Percentiles rank a stretch among this genome's conserved stretches.
Evolutionary conservation across 352 stramenopile genomes (phyloP).

Genomic region (Phytophthora pistaciae): DNA sequence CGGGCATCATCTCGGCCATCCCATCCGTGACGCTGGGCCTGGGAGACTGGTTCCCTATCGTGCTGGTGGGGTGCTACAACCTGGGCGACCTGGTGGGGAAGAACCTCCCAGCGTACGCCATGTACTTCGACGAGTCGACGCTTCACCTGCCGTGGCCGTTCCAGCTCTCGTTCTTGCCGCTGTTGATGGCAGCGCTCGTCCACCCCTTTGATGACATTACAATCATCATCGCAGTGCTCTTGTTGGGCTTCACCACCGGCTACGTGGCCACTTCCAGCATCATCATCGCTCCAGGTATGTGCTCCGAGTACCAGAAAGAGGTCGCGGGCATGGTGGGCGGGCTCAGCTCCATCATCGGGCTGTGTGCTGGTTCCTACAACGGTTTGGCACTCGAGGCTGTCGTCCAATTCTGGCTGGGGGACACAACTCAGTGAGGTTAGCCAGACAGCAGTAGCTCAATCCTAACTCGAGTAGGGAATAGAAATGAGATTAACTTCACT

Average conservation of each 20-base stretch:
- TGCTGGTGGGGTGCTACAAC: constrained; percentile 82
- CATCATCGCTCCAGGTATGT: constrained; percentile 79
- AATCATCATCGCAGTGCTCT: constrained; percentile 59
- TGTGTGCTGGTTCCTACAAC: constrained; percentile 82
- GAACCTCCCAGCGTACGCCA: constrained; percentile 73
- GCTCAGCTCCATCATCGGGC: constrained; percentile 74
- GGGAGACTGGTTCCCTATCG: constrained; percentile 80
- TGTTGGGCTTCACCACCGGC: constrained; percentile 71
- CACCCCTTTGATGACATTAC: constrained; percentile 65
- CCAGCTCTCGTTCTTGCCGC: constrained; percentile 72
- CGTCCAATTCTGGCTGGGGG: constrained; percentile 53
- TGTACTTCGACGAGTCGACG: constrained; percentile 76
- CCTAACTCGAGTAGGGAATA: constrained; percentile 14
- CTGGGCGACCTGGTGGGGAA: constrained; percentile 84
- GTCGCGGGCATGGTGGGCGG: constrained; percentile 80
- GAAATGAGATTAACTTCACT: constrained; percentile 6
- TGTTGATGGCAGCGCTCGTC: constrained; percentile 70
- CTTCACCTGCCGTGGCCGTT: constrained; percentile 75
- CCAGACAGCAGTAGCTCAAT: not conserved
- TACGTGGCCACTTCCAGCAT: constrained; percentile 86
- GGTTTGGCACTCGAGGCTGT: constrained; percentile 76
- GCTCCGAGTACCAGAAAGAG: constrained; percentile 83
- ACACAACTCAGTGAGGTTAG: constrained; percentile 2
- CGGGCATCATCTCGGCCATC: constrained; percentile 78
- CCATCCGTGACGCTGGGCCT: constrained; percentile 65